Evolutionary conservation across 2,329 filamentous ascomycete species (phyloP).

Genomic region (Hymenoscyphus scutula): DNA sequence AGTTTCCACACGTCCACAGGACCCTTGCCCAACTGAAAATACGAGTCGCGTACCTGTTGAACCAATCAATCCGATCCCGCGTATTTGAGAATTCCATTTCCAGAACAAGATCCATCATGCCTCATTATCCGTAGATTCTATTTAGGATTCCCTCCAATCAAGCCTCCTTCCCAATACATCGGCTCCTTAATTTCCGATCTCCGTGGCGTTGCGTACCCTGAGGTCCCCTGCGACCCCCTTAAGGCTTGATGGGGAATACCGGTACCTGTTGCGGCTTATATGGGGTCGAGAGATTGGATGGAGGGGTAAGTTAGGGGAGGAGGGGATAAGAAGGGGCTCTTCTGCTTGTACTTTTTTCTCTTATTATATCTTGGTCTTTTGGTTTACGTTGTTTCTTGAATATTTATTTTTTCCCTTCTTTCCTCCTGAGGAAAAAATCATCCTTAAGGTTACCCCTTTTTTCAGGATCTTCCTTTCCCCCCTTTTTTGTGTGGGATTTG

Average conservation of each 20-base stretch:
- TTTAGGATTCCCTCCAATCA: neutral
- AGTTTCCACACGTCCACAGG: neutral
- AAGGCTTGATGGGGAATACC: neutral
- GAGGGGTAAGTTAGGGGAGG: neutral
- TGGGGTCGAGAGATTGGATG: conserved; percentile 1
- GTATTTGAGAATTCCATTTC: too few relatives aligned
- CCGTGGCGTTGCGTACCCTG: neutral
- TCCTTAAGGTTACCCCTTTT: neutral
- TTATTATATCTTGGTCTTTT: neutral
- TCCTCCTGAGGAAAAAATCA: too few relatives aligned
- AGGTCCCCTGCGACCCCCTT: too few relatives aligned
- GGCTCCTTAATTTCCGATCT: neutral
- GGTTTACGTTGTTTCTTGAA: neutral
- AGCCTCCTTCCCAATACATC: neutral
- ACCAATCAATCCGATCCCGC: neutral
- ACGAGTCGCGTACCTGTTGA: neutral
- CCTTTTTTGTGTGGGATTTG: neutral
- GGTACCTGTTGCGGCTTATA: neutral
- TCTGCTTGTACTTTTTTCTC: neutral
- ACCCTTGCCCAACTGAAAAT: neutral
- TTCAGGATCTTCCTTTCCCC: neutral
- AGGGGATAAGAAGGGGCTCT: neutral
- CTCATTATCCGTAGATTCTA: neutral
- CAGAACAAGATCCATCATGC: too few relatives aligned
- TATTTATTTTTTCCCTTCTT: neutral